Evolutionary conservation across 306 rosid species (phyloP).

Genomic region (Prunus dulcis): DNA sequence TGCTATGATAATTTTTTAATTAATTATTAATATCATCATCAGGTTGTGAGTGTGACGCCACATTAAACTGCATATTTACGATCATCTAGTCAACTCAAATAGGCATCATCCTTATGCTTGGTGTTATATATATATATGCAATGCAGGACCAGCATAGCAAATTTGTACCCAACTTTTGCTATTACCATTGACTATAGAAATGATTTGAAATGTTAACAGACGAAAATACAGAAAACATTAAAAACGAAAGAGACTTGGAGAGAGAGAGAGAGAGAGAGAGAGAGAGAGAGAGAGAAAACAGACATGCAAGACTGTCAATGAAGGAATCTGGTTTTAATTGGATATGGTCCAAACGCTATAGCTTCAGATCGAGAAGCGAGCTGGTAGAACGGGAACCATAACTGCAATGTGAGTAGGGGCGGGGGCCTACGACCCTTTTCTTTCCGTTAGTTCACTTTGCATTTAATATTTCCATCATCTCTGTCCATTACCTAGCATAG

Average conservation of each 20-base stretch:
- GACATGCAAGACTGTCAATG: slow-evolving; percentile 18
- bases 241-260: slow-evolving; percentile 26
- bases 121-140: background rate
- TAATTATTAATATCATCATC: too few relatives aligned
- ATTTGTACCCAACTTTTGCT: background rate
- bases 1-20: background rate
- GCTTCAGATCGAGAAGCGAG: slow-evolving; percentile 4
- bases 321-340: slow-evolving; percentile 27
- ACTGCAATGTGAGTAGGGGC: slow-evolving; percentile 36
- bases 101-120: background rate
- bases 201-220: background rate
- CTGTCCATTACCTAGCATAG: slow-evolving; percentile 12
- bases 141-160: background rate
- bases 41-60: background rate
- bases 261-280: slow-evolving; percentile 27
- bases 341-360: background rate
- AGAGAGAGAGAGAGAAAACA: slow-evolving; percentile 21
- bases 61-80: background rate
- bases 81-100: background rate
- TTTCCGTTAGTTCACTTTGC: slow-evolving; percentile 21
- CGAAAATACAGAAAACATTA: background rate
- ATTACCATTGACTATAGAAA: background rate
- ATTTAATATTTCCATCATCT: slow-evolving; percentile 21
- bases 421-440: slow-evolving; percentile 3
- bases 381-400: slow-evolving; percentile 28